These are phyloP conservation scores for Talaromyces thailandensis DNA, from an alignment of 495 filamentous ascomycete genomes.

Conservation along the genomic window DNA sequence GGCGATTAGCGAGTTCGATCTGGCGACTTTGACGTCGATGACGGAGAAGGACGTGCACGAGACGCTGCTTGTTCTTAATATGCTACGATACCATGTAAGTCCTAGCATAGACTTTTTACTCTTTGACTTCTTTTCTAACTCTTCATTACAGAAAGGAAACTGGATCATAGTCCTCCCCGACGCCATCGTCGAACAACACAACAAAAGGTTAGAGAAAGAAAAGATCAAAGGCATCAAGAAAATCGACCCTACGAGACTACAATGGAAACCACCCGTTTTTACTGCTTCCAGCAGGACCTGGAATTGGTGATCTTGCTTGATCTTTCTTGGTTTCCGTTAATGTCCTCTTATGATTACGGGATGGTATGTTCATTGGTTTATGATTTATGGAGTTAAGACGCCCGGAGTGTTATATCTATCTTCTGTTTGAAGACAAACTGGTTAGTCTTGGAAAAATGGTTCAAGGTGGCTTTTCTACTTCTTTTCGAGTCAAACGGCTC, in stretches of 20 bases:
- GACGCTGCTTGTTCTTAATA: conserved; percentile 83
- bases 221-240: conserved; percentile 63
- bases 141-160: conserved; percentile 59
- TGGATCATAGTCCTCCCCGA: conserved; percentile 85
- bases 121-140: conserved; percentile 14
- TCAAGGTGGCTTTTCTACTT: background rate
- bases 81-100: conserved; percentile 78
- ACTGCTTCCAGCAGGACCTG: conserved; percentile 82
- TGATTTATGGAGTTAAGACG: background rate
- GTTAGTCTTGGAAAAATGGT: background rate
- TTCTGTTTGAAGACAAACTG: background rate
- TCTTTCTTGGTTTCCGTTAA: conserved; percentile 6
- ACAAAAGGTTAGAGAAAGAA: conserved; percentile 65
- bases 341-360: background rate
- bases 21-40: conserved; percentile 77
- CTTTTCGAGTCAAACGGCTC: background rate
- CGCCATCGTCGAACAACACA: conserved; percentile 67
- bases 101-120: background rate
- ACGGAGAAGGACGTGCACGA: conserved; percentile 91
- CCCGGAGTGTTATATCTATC: background rate
- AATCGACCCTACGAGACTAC: conserved; percentile 69
- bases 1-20: conserved; percentile 69
- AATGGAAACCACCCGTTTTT: conserved; percentile 96
- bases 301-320: conserved; percentile 70
- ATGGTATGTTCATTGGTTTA: background rate